phyloP scores from a whole-genome alignment of 2,329 filamentous ascomycete genomes.

The Parascedosporium putredinis region DNA sequence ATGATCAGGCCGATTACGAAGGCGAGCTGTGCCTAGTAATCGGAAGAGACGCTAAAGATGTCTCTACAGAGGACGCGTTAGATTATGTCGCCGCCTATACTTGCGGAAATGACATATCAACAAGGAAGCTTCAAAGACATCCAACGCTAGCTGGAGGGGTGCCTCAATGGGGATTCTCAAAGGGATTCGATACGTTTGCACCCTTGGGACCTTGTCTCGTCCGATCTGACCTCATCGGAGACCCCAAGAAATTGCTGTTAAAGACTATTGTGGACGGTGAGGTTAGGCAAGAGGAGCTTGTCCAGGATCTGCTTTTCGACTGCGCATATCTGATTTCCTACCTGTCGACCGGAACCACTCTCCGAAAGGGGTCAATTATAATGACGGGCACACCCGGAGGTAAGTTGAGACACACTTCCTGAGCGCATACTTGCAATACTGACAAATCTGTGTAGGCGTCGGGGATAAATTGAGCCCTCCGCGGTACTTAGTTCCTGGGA shows the following conservation, averaged over 20 bases:
- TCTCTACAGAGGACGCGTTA: conserved; percentile 54
- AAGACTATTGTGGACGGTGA: conserved; percentile 49
- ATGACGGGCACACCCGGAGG: conserved; percentile 36
- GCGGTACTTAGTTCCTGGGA: conserved; percentile 26
- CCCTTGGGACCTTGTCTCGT: conserved; percentile 65
- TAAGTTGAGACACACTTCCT: conserved; percentile 9
- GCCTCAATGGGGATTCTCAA: conserved; percentile 61
- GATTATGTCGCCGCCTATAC: conserved; percentile 65
- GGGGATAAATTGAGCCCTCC: conserved; percentile 32
- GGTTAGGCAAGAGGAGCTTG: conserved; percentile 45
- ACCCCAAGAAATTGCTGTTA: conserved; percentile 47
- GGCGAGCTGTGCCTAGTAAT: conserved; percentile 68
- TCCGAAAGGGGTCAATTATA: conserved; percentile 31
- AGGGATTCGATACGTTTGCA: conserved; percentile 68
- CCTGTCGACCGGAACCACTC: conserved; percentile 29
- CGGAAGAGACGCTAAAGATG: conserved; percentile 54
- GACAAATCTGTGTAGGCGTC: conserved; percentile 18
- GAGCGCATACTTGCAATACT: not conserved
- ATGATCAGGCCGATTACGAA: conserved; percentile 57
- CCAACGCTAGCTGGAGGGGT: conserved; percentile 53
- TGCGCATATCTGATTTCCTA: conserved; percentile 25
- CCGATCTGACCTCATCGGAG: conserved; percentile 38
- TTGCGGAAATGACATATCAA: conserved; percentile 67
- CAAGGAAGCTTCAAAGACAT: conserved; percentile 64
- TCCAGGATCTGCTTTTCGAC: conserved; percentile 50